These are phyloP conservation scores for Incumbomyces delicatus DNA, from an alignment of 2,329 filamentous ascomycete genomes.

Conservation along the genomic window DNA sequence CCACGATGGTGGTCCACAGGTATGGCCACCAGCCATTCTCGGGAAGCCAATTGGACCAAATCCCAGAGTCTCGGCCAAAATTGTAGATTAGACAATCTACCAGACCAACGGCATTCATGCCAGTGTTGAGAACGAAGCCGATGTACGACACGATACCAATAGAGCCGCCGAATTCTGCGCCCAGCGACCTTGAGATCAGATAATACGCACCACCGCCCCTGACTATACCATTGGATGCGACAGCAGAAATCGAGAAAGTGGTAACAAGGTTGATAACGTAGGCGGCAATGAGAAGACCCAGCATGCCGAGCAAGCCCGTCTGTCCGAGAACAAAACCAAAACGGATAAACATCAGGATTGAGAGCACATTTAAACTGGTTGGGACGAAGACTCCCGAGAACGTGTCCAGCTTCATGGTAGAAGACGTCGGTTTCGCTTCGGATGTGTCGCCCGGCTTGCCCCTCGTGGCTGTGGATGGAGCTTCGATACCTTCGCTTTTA, in stretches of 20 bases:
- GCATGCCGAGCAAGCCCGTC: conserved; percentile 66
- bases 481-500: background rate
- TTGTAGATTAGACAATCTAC: conserved; percentile 74
- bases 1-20: conserved; percentile 60
- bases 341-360: conserved; percentile 84
- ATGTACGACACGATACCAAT: conserved; percentile 83
- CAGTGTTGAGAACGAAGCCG: conserved; percentile 80
- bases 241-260: conserved; percentile 75
- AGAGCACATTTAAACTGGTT: conserved; percentile 79
- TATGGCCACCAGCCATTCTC: conserved; percentile 70
- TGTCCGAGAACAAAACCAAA: conserved; percentile 80
- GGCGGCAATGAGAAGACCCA: conserved; percentile 64
- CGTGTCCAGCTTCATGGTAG: conserved; percentile 58
- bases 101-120: conserved; percentile 77
- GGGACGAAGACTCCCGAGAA: conserved; percentile 77
- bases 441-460: conserved; percentile 21
- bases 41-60: conserved; percentile 51
- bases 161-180: conserved; percentile 79
- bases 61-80: conserved; percentile 50
- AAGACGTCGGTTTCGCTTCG: conserved; percentile 25
- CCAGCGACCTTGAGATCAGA: conserved; percentile 73
- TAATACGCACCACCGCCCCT: conserved; percentile 83
- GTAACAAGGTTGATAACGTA: conserved; percentile 77
- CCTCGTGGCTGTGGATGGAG: background rate
- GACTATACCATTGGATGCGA: conserved; percentile 82